These are phyloP conservation scores for Onygenales sp. DNA, from an alignment of 2,329 filamentous ascomycete genomes.

Conservation along the genomic window DNA sequence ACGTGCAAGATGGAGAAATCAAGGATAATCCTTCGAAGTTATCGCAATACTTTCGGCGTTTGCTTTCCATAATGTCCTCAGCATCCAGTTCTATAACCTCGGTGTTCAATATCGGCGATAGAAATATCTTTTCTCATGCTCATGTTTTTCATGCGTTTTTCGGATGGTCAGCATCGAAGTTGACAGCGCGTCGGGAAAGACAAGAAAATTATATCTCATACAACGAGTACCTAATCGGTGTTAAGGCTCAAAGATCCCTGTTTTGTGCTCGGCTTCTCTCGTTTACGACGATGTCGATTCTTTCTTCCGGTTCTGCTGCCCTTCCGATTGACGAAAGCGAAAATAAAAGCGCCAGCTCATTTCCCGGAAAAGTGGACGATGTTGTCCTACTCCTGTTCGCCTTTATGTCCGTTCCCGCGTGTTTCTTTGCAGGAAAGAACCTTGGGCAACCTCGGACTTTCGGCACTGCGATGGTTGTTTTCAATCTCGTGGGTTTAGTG, in stretches of 20 bases:
- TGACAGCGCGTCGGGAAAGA: no score
- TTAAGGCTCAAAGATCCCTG: background rate
- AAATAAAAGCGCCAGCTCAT: background rate
- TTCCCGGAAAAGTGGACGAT: background rate
- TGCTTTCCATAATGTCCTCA: constrained; percentile 32
- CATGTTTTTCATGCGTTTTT: constrained; percentile 48
- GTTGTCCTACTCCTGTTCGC: background rate
- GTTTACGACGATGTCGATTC: background rate
- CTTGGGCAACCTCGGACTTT: background rate
- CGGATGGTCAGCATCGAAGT: constrained; percentile 23
- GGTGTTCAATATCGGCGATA: constrained; percentile 28
- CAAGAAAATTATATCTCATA: no score
- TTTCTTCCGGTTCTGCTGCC: background rate
- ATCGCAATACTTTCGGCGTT: constrained; percentile 30
- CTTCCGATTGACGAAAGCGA: background rate
- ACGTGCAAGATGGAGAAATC: constrained; percentile 10
- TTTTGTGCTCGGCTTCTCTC: background rate
- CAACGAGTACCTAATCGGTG: no score
- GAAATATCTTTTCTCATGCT: constrained; percentile 45
- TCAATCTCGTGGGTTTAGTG: background rate
- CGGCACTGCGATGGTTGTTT: background rate
- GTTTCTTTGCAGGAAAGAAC: background rate
- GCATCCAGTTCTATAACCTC: constrained; percentile 33
- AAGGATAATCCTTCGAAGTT: constrained; percentile 17
- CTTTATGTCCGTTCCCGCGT: background rate